phyloP scores from a whole-genome alignment of 495 filamentous ascomycete species.

The Aspergillus asperescens region DNA sequence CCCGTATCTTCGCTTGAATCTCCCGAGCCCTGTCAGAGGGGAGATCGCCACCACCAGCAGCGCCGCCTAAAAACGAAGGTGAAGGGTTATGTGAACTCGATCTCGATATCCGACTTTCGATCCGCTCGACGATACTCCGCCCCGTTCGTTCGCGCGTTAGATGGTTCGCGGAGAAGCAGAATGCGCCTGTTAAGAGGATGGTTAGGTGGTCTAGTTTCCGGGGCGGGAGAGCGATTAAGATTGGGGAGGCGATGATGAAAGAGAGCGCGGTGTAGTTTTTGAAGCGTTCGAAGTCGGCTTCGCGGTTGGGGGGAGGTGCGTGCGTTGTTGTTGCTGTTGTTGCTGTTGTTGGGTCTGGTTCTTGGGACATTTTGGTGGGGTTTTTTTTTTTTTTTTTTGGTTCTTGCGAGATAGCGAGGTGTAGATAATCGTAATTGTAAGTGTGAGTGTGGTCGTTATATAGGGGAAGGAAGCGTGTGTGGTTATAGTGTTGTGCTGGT shows the following conservation, averaged over 20 bases:
- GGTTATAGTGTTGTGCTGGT: too few species aligned
- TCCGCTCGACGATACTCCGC: slow-evolving; percentile 42
- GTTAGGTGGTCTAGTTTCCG: slow-evolving; percentile 65
- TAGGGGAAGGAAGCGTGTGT: too few species aligned
- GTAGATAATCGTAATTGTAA: too few species aligned
- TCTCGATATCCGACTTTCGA: slow-evolving; percentile 28
- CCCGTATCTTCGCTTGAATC: slow-evolving; percentile 41
- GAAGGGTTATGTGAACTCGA: slow-evolving; percentile 8
- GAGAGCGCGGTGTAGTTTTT: slow-evolving; percentile 56
- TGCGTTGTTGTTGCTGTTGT: not conserved
- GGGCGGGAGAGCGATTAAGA: slow-evolving; percentile 69
- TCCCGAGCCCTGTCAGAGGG: slow-evolving; percentile 53
- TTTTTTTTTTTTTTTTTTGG: too few species aligned
- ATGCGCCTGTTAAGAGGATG: slow-evolving; percentile 55
- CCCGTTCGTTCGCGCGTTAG: slow-evolving; percentile 53
- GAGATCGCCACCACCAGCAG: too few species aligned
- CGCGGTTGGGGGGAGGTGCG: slow-evolving; percentile 15
- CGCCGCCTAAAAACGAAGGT: not conserved
- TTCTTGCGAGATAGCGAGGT: too few species aligned
- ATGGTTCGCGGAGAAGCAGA: slow-evolving; percentile 60
- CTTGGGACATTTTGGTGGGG: too few species aligned
- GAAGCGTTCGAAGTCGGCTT: slow-evolving; percentile 47
- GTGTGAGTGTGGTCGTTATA: too few species aligned
- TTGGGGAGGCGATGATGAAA: slow-evolving; percentile 62
- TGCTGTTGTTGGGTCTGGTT: not conserved